These are phyloP conservation scores for Pholiota molesta DNA, from an alignment of 768 basidiomycete species.

Conservation along the genomic window DNA sequence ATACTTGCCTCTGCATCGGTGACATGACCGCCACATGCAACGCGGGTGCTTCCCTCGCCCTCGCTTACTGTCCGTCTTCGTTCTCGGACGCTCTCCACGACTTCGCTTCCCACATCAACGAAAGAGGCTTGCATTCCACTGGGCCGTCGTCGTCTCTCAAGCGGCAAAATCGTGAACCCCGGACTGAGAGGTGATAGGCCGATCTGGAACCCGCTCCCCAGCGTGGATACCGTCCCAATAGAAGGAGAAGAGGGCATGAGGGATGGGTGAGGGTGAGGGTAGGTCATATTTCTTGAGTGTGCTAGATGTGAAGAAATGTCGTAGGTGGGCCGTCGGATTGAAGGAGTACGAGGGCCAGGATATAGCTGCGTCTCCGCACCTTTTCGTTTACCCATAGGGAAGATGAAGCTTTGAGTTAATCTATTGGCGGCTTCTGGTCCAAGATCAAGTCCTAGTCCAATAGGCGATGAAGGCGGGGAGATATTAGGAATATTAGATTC, in stretches of 20 bases:
- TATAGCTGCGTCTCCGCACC: constrained; percentile 20
- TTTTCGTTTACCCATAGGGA: constrained; percentile 13
- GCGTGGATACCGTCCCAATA: constrained; percentile 38
- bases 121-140: constrained; percentile 37
- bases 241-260: constrained; percentile 32
- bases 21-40: constrained; percentile 1
- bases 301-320: not conserved
- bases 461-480: constrained; percentile 2
- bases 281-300: constrained; percentile 22
- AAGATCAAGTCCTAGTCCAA: constrained; percentile 11
- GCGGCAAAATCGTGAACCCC: constrained; percentile 71
- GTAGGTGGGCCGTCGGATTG: not conserved
- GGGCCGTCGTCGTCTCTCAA: constrained; percentile 45
- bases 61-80: constrained; percentile 58
- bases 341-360: constrained; percentile 10
- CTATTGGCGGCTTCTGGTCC: not conserved
- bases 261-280: constrained; percentile 19
- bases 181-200: constrained; percentile 77
- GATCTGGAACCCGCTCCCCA: constrained; percentile 68
- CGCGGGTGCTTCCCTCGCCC: constrained; percentile 25
- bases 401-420: constrained; percentile 13
- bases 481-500: constrained; percentile 30
- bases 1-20: constrained; percentile 11
- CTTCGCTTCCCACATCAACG: constrained; percentile 34
- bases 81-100: constrained; percentile 20